A percentile compares a stretch with the other conserved stretches of the same genome.
phyloP scores from a whole-genome alignment of 345 rosid genomes.

The Combretum micranthum region DNA sequence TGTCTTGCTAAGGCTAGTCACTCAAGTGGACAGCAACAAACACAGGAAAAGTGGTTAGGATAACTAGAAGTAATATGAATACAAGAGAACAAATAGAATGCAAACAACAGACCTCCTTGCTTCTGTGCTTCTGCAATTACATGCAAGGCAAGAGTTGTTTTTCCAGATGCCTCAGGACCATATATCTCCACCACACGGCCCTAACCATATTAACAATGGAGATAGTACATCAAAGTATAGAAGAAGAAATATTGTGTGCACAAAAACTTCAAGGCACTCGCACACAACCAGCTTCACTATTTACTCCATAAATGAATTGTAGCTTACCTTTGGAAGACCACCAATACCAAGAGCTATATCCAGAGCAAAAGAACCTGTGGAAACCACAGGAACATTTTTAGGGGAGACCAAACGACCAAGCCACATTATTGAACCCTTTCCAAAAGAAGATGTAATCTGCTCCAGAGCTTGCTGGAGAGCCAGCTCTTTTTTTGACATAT shows the following conservation, averaged over 20 bases:
- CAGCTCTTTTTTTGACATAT: conserved; percentile 73
- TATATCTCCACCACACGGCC: conserved; percentile 96
- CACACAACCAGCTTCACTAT: no score
- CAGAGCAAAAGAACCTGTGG: conserved; percentile 80
- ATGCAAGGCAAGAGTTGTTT: conserved; percentile 93
- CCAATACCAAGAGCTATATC: conserved; percentile 24
- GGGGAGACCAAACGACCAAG: conserved; percentile 65
- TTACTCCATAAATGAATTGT: background rate
- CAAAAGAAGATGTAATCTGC: conserved; percentile 73
- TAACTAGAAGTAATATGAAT: no score
- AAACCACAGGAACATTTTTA: conserved; percentile 67
- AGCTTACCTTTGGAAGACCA: conserved; percentile 87
- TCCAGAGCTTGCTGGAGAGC: conserved; percentile 85
- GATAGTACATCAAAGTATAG: background rate
- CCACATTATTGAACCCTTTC: conserved; percentile 95
- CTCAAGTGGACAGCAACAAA: no score
- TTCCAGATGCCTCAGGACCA: conserved; percentile 99
- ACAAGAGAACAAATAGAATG: no score
- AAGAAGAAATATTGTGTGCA: background rate
- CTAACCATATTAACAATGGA: conserved; percentile 18
- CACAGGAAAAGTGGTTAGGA: no score
- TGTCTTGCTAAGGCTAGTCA: no score
- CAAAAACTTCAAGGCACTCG: no score
- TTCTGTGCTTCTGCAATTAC: conserved; percentile 97
- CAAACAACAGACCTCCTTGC: conserved; percentile 61